phyloP scores from a whole-genome alignment of 345 rosid genomes.

The Murraya paniculata region DNA sequence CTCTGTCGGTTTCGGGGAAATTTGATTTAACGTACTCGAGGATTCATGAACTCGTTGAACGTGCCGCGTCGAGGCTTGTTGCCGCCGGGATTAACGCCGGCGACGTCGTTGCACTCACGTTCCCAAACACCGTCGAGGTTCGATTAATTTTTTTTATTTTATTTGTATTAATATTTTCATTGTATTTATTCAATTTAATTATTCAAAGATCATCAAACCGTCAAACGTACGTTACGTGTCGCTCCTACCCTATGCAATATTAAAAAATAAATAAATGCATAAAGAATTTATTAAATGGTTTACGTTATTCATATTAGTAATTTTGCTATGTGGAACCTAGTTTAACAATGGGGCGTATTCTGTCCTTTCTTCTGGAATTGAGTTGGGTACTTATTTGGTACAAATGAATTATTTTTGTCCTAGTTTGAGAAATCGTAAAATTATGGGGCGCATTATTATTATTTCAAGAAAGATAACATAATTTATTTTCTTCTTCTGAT shows the following conservation, averaged over 20 bases:
- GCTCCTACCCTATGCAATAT: too few relatives aligned
- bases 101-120: constrained; percentile 60
- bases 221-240: too few relatives aligned
- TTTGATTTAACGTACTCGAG: constrained; percentile 52
- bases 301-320: too few relatives aligned
- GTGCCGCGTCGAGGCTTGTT: constrained; percentile 47
- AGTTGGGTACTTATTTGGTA: not conserved
- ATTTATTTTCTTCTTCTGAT: not conserved
- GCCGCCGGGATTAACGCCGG: constrained; percentile 47
- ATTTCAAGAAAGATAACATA: too few relatives aligned
- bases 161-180: not conserved
- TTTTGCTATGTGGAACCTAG: too few relatives aligned
- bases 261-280: too few relatives aligned
- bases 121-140: constrained; percentile 50
- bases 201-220: not conserved
- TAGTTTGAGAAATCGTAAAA: not conserved
- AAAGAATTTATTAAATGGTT: too few relatives aligned
- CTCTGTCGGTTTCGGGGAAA: constrained; percentile 50
- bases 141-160: not conserved
- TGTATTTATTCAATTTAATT: not conserved
- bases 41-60: constrained; percentile 47
- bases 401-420: not conserved
- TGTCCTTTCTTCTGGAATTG: too few relatives aligned
- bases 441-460: not conserved
- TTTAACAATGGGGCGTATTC: too few relatives aligned